These are phyloP conservation scores for Alisma plantagoaquatica DNA, from an alignment of 106 monocot species.

Conservation along the genomic window DNA sequence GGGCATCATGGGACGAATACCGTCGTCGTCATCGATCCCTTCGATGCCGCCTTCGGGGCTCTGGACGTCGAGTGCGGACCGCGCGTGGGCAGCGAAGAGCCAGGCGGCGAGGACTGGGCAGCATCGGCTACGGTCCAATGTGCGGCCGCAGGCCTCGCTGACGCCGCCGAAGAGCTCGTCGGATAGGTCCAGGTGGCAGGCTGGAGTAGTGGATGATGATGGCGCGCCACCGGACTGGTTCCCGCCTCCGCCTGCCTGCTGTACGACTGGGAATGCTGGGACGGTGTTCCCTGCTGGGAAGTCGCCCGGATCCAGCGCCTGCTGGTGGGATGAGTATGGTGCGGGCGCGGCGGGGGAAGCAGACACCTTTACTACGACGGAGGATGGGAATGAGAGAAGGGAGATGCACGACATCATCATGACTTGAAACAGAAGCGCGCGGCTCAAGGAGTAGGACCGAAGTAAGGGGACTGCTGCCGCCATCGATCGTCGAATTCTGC, in stretches of 20 bases:
- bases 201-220: too few species aligned
- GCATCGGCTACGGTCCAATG: conserved; percentile 81
- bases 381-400: conserved; percentile 5
- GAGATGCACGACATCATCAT: too few species aligned
- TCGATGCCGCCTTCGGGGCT: too few species aligned
- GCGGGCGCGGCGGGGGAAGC: conserved; percentile 2
- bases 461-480: too few species aligned
- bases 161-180: conserved; percentile 95
- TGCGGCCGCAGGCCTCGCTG: conserved; percentile 52
- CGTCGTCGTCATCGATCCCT: too few species aligned
- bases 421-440: too few species aligned
- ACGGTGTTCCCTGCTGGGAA: conserved; percentile 22
- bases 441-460: too few species aligned
- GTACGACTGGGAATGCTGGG: conserved; percentile 50
- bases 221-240: too few species aligned
- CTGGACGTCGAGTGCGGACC: conserved; percentile 43
- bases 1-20: conserved; percentile 70
- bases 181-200: conserved; percentile 87
- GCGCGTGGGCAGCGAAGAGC: conserved; percentile 86
- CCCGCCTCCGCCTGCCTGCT: conserved; percentile 7
- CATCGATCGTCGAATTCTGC: too few species aligned
- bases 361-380: too few species aligned
- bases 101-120: conserved; percentile 98
- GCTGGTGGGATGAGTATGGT: conserved; percentile 18
- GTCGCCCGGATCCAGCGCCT: conserved; percentile 17